Percentiles rank a stretch among this genome's conserved stretches.
Conservation (phyloP, 495 filamentous ascomycete species). For the Penicillium roqueforti region DNA sequence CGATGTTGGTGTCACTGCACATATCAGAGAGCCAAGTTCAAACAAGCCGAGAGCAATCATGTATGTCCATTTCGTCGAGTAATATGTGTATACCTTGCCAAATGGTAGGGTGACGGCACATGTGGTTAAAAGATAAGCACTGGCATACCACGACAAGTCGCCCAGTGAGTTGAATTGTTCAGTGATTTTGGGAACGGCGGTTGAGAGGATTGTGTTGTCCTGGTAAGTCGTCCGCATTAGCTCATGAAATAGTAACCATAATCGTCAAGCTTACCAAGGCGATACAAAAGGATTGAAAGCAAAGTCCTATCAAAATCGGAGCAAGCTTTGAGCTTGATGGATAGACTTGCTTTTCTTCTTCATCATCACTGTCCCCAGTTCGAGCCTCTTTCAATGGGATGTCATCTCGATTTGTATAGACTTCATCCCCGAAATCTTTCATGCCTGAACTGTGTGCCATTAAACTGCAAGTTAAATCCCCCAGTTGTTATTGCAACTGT, state of each 20-base stretch:
- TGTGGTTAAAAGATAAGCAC: constrained; percentile 65
- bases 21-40: constrained; percentile 76
- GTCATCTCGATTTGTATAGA: constrained; percentile 17
- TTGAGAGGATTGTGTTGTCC: constrained; percentile 78
- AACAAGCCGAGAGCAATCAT: constrained; percentile 70
- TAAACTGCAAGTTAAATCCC: neutral
- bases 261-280: constrained; percentile 47
- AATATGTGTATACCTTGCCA: constrained; percentile 77
- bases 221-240: constrained; percentile 15
- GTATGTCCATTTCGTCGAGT: constrained; percentile 69
- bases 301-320: constrained; percentile 56
- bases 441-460: constrained; percentile 13
- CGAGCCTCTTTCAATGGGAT: constrained; percentile 22
- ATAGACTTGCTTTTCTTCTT: constrained; percentile 47
- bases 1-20: constrained; percentile 71
- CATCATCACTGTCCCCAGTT: constrained; percentile 10
- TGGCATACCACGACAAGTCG: constrained; percentile 81
- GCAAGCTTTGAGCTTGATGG: constrained; percentile 47
- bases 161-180: constrained; percentile 69
- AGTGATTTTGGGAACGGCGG: constrained; percentile 81
- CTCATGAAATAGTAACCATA: neutral
- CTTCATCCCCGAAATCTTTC: constrained; percentile 14
- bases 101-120: constrained; percentile 69
- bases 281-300: constrained; percentile 60
- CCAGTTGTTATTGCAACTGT: constrained; percentile 11